Percentiles rank a stretch among this genome's conserved stretches.
phyloP scores from a whole-genome alignment of 306 rosid species.

The Dalbergia cochinchinensis region DNA sequence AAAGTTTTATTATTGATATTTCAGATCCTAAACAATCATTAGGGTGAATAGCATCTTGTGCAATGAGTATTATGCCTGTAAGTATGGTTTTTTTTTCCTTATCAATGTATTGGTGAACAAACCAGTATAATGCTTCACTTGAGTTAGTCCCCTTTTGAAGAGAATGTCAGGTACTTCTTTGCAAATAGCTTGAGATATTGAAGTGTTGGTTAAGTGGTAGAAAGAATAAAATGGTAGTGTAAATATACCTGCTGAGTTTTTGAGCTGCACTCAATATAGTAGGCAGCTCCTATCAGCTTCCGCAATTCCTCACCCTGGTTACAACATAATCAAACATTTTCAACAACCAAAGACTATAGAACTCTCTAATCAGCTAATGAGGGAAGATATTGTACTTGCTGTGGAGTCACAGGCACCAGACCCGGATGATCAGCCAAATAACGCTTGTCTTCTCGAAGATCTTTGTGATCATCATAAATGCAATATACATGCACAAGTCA shows the following conservation, averaged over 20 bases:
- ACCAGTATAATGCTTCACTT: conserved; percentile 21
- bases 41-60: background rate
- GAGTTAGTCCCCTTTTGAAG: no score
- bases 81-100: conserved; percentile 3
- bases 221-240: conserved; percentile 16
- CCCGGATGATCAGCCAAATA: conserved; percentile 90
- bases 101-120: background rate
- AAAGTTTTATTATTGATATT: no score
- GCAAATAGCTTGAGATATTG: background rate
- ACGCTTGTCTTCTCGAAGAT: conserved; percentile 85
- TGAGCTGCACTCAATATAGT: conserved; percentile 88
- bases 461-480: conserved; percentile 48
- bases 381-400: conserved; percentile 63
- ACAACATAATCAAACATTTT: conserved; percentile 33
- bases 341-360: conserved; percentile 35
- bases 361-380: conserved; percentile 4
- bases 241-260: conserved; percentile 85
- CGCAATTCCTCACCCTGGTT: conserved; percentile 88
- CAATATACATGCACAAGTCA: conserved; percentile 36
- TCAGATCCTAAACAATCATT: background rate
- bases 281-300: conserved; percentile 76
- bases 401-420: conserved; percentile 74
- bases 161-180: no score
- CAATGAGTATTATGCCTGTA: background rate
- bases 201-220: background rate